A percentile compares a stretch with the other conserved stretches of the same genome.
phyloP scores from a whole-genome alignment of 31 red algal genomes.

The Endocladia muricata region DNA sequence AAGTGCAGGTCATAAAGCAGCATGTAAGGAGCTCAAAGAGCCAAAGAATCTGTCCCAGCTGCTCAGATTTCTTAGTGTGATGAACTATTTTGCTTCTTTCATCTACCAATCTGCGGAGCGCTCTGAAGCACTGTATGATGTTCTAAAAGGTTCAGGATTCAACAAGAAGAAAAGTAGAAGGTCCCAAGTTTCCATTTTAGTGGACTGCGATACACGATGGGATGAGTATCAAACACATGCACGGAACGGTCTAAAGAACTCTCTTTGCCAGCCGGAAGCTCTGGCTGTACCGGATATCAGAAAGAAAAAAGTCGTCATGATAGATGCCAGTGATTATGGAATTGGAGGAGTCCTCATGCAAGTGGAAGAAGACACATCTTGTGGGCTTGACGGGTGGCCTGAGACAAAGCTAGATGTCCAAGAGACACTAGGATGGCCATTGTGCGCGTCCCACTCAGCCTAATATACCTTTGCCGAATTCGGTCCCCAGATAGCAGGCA shows the following conservation, averaged over 20 bases:
- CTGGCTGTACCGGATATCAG: background rate
- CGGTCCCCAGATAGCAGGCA: too few relatives aligned
- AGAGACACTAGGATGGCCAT: too few relatives aligned
- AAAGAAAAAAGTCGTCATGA: background rate
- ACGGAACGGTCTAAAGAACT: constrained; percentile 3
- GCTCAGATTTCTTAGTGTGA: constrained; percentile 2
- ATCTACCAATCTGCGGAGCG: constrained; percentile 20
- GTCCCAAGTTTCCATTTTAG: background rate
- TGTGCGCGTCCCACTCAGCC: too few relatives aligned
- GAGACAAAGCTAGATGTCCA: too few relatives aligned
- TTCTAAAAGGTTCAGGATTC: constrained; percentile 1
- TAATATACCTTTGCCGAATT: too few relatives aligned
- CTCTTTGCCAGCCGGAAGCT: too few relatives aligned
- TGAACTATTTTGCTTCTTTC: constrained; percentile 5
- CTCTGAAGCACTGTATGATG: background rate
- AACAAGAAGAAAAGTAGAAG: constrained; percentile 10
- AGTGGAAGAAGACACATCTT: too few relatives aligned
- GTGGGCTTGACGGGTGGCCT: too few relatives aligned
- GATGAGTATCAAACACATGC: background rate
- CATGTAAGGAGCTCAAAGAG: constrained; percentile 10
- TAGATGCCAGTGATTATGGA: constrained; percentile 1
- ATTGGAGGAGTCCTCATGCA: constrained; percentile 9
- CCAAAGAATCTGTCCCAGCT: background rate
- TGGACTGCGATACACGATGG: constrained; percentile 10
- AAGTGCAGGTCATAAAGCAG: background rate